Base-by-base conservation (phyloP, 176 grass and related monocot species). In the Rhipidocladum racemiflorum region DNA sequence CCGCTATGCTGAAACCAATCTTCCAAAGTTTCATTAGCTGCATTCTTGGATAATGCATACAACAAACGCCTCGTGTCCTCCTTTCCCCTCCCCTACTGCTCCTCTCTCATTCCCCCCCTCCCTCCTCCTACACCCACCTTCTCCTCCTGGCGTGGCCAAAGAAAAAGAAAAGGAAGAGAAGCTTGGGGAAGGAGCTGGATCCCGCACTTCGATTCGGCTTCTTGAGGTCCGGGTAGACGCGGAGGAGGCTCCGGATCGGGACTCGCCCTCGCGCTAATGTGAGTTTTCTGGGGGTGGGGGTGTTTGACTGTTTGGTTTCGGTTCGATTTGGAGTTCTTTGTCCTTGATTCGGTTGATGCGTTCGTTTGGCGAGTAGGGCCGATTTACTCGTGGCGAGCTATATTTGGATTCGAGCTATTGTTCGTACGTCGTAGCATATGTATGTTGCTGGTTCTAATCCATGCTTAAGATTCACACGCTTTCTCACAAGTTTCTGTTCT, bases 401-500 rank as follows among this genome's bases (percentile, higher is more conserved):
- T 48, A 18, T 29, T 4, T 54, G 43, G 27, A 70, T 75, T 35
- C 30, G 6, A 61, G 51, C 45, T 80, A 24, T 32, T 35, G 18
- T 56, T 66, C 13, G 18, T 59, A 24, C 39, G 55, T 72, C 11
- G 20, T 71, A 70, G 23, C 44, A 56, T 88, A 6, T 80, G 25
- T 80, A 25, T 80, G 15, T 23, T 27, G 18, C 29, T 82, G 39
- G 9, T 15, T 59, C 49, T 43, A 67, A 17, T 55, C 55, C 57
- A 10, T 16, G 66, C 39, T 29, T 32, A 72, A 69, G 60, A 56
- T 73, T 51, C 51, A 4, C 81, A 85, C 69, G 75, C 61, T 61
- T 82, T 34, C 88, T 86, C 72, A 86, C 24, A 57, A 73, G 28
- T 43, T 87, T 79, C 60, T 83, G 68, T 68, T 61, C 56, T 65